phyloP scores from a whole-genome alignment of 2,329 filamentous ascomycete species.

The Aureobasidium sp. region DNA sequence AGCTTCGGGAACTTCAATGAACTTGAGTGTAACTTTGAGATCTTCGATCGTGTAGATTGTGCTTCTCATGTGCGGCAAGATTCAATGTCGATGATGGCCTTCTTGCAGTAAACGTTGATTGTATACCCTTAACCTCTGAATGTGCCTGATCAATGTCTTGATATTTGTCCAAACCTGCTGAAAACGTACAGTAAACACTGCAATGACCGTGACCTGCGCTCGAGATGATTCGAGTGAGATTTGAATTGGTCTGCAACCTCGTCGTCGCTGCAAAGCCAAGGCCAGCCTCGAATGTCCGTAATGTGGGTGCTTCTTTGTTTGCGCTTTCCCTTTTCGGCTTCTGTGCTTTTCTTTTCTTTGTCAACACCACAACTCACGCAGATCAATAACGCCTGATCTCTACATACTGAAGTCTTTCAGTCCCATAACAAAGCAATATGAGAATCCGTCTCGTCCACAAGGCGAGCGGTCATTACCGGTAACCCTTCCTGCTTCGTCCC shows the following conservation, averaged over 20 bases:
- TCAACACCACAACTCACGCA: background rate
- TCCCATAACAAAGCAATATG: background rate
- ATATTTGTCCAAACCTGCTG: background rate
- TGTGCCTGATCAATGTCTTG: background rate
- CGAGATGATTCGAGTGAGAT: background rate
- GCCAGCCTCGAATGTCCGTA: background rate
- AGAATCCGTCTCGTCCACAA: background rate
- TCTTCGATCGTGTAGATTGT: no score
- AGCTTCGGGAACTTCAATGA: no score
- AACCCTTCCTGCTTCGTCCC: no score
- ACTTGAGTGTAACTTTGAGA: no score
- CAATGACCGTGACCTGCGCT: background rate
- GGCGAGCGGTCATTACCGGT: background rate
- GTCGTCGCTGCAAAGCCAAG: background rate
- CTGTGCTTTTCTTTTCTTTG: background rate
- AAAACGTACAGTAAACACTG: background rate
- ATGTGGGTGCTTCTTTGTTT: background rate
- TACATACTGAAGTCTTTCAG: background rate
- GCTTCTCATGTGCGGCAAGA: no score
- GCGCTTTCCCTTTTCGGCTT: background rate
- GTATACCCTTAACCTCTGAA: no score
- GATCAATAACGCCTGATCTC: background rate
- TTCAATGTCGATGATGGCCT: no score
- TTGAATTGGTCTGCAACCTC: background rate
- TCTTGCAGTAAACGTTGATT: no score